These are phyloP conservation scores for Beauveria australis DNA, from an alignment of 2,329 filamentous ascomycete species.

Conservation along the genomic window DNA sequence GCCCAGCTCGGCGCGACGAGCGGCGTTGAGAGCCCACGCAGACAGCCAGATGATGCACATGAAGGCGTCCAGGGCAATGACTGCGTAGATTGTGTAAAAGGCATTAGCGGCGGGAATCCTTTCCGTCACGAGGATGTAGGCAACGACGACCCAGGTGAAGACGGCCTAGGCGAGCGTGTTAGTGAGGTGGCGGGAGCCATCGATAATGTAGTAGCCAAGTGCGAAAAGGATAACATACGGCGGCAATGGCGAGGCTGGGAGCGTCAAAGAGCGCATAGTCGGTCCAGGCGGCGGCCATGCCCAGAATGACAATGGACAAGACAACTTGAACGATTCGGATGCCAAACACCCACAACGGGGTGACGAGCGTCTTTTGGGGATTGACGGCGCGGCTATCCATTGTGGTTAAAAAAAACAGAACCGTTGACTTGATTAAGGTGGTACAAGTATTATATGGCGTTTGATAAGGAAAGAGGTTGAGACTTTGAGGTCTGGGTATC, in stretches of 20 bases:
- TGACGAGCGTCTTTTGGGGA: constrained; percentile 23
- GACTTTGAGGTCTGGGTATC: not conserved
- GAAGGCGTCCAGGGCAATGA: constrained; percentile 34
- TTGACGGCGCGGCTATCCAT: constrained; percentile 16
- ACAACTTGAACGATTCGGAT: constrained; percentile 33
- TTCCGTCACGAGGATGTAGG: constrained; percentile 34
- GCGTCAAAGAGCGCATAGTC: constrained; percentile 6
- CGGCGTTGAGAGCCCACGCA: constrained; percentile 18
- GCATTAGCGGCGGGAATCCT: constrained; percentile 25
- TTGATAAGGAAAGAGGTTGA: too few relatives aligned
- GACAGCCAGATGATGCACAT: constrained; percentile 41
- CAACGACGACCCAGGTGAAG: constrained; percentile 37
- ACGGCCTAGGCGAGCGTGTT: constrained; percentile 25
- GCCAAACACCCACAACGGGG: constrained; percentile 34
- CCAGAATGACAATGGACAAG: constrained; percentile 35
- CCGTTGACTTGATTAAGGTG: not conserved
- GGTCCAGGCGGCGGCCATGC: constrained; percentile 24
- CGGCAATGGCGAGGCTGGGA: constrained; percentile 27
- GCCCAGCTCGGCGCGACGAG: not conserved
- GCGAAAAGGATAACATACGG: constrained; percentile 13
- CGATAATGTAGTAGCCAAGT: too few relatives aligned
- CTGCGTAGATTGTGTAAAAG: constrained; percentile 36
- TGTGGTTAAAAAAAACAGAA: not conserved
- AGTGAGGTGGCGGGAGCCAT: not conserved
- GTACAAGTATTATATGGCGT: not conserved